A percentile compares a stretch with the other conserved stretches of the same genome.
Evolutionary conservation across 768 basidiomycete species (phyloP).

Genomic region (Suillus cothurnatus): DNA sequence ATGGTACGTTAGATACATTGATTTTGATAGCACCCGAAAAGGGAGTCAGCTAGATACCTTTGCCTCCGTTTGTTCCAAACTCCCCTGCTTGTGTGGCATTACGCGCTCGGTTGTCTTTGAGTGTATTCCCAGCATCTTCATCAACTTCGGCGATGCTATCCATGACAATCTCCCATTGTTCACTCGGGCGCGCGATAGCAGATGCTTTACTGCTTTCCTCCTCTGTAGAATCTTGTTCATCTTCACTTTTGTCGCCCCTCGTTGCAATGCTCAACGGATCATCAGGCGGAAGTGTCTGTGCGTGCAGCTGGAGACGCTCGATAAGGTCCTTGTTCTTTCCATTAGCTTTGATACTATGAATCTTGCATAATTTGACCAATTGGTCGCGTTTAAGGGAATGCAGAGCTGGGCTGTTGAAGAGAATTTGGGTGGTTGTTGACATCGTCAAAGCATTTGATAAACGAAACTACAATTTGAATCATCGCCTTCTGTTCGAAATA

Average conservation of each 20-base stretch:
- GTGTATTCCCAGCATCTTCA: slow-evolving; percentile 37
- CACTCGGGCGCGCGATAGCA: slow-evolving; percentile 60
- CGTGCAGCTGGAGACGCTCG: slow-evolving; percentile 66
- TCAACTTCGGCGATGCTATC: slow-evolving; percentile 74
- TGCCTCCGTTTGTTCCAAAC: slow-evolving; percentile 72
- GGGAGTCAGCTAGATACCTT: slow-evolving; percentile 45
- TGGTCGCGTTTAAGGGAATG: slow-evolving; percentile 85
- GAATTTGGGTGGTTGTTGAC: slow-evolving; percentile 75
- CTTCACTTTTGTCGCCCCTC: slow-evolving; percentile 47
- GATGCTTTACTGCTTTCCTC: slow-evolving; percentile 10
- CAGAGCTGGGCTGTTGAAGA: slow-evolving; percentile 84
- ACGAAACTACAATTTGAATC: neutral
- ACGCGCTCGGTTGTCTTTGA: slow-evolving; percentile 49
- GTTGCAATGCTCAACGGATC: slow-evolving; percentile 57
- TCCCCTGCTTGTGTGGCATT: slow-evolving; percentile 50
- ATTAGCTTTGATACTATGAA: slow-evolving; percentile 74
- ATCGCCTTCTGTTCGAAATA: slow-evolving; percentile 3
- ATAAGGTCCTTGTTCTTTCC: slow-evolving; percentile 82
- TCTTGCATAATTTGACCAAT: slow-evolving; percentile 83
- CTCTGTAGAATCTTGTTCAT: slow-evolving; percentile 31
- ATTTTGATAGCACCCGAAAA: neutral
- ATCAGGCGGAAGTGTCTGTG: slow-evolving; percentile 60
- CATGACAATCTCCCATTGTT: slow-evolving; percentile 89
- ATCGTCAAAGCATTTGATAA: slow-evolving; percentile 33
- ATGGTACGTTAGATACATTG: slow-evolving; percentile 11